These are phyloP conservation scores for Aspergillus fructus DNA, from an alignment of 2,329 filamentous ascomycete genomes.

Conservation along the genomic window DNA sequence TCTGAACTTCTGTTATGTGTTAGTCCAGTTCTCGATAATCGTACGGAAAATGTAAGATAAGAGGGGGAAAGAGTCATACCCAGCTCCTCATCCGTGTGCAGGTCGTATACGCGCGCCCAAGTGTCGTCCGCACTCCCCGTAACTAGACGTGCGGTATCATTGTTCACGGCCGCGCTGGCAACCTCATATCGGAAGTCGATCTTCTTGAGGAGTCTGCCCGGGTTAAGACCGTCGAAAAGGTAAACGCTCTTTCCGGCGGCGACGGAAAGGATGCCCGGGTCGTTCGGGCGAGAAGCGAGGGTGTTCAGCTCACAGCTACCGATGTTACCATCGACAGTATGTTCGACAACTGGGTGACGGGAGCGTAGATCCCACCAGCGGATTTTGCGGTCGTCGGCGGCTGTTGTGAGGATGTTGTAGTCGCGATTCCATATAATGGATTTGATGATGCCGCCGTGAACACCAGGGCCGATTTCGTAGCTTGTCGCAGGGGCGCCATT, in stretches of 20 bases:
- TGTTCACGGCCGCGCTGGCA: slow-evolving; percentile 85
- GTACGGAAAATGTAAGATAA: neutral
- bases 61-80: slow-evolving; percentile 44
- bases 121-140: slow-evolving; percentile 90
- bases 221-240: slow-evolving; percentile 78
- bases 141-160: slow-evolving; percentile 76
- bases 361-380: slow-evolving; percentile 91
- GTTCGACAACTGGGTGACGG: slow-evolving; percentile 71
- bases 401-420: slow-evolving; percentile 84
- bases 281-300: slow-evolving; percentile 59
- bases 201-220: slow-evolving; percentile 72
- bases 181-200: slow-evolving; percentile 80
- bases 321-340: slow-evolving; percentile 78
- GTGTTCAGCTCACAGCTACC: slow-evolving; percentile 87
- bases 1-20: slow-evolving; percentile 70
- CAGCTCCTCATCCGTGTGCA: slow-evolving; percentile 77
- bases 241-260: slow-evolving; percentile 93
- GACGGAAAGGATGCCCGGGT: slow-evolving; percentile 76
- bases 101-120: slow-evolving; percentile 93
- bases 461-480: slow-evolving; percentile 83
- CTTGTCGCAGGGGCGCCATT: slow-evolving; percentile 55
- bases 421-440: slow-evolving; percentile 93
- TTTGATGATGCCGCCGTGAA: slow-evolving; percentile 87
- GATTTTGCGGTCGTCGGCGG: slow-evolving; percentile 84
- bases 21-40: neutral